These are phyloP conservation scores for Fraxinus cuspidata DNA, from an alignment of 257 asterid species.

Conservation along the genomic window DNA sequence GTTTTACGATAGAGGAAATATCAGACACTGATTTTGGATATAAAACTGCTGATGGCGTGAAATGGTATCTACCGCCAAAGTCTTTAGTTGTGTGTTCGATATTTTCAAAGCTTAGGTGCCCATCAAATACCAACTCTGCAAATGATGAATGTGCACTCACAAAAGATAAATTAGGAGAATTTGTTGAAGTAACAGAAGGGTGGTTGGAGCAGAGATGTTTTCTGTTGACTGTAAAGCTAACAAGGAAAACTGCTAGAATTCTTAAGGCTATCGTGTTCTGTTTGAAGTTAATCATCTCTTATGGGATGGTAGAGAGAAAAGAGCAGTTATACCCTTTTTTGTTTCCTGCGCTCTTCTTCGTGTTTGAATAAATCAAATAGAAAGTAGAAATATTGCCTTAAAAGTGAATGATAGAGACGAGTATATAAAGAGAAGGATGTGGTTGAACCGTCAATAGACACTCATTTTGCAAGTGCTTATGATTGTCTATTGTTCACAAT, in stretches of 20 bases:
- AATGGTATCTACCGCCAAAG: slow-evolving; percentile 66
- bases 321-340: slow-evolving; percentile 15
- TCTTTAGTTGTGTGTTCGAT: slow-evolving; percentile 62
- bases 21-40: slow-evolving; percentile 77
- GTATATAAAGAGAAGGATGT: slow-evolving; percentile 39
- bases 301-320: not conserved
- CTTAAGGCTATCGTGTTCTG: slow-evolving; percentile 42
- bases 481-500: slow-evolving; percentile 2
- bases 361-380: slow-evolving; percentile 7
- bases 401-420: slow-evolving; percentile 27
- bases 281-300: slow-evolving; percentile 38
- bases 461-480: not conserved
- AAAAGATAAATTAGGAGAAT: slow-evolving; percentile 29
- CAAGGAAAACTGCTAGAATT: slow-evolving; percentile 44
- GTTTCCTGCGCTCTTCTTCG: slow-evolving; percentile 18
- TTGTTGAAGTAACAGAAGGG: slow-evolving; percentile 34
- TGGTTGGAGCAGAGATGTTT: slow-evolving; percentile 41
- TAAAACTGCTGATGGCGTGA: slow-evolving; percentile 64
- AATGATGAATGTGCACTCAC: slow-evolving; percentile 40
- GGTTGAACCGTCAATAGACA: slow-evolving; percentile 6
- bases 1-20: slow-evolving; percentile 53
- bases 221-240: slow-evolving; percentile 44
- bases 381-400: slow-evolving; percentile 29
- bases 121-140: slow-evolving; percentile 49
- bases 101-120: slow-evolving; percentile 50